Evolutionary conservation across 768 basidiomycete species (phyloP), one percentile per base, ranked within the genome.

Genomic region (Royoungia palumana): DNA sequence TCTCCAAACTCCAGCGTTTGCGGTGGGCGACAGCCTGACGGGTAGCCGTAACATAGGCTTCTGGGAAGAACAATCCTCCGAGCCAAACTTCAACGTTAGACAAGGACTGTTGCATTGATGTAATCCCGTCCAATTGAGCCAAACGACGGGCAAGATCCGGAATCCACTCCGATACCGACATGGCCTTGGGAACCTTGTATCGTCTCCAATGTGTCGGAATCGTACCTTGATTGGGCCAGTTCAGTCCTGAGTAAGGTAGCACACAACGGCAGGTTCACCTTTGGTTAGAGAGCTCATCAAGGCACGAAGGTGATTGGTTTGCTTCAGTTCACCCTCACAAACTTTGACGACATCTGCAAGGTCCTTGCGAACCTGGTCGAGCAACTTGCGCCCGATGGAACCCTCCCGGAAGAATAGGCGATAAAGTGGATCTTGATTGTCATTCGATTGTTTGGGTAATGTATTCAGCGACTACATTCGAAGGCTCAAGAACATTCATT

Each of bases 21-120:
- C 84, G 77, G 64, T 97, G 94, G 2, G 95, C 96, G 5, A 94
- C 89, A n/a, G 90, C 83, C 68, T 99, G 95, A 43, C 95, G 79
- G 2, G 93, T 94, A 2, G 95, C 95, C 1, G 95, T 97, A 59
- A 98, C 79, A 65, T 93, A 98, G 4, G 94, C 94, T 62, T 94
- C 91, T 1, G 95, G 96, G 79, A 89, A 94, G 78, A 98, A 97
- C 48, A 99, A 68, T 0, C 91, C 89, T 20, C 95, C 94, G 13
- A 98, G 80, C 89, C 91, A 92, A 38, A 96, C 88, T 67, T 90
- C 83, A 40, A 88, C 72, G 57, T 88, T 75, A 55, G 72, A 77
- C 54, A 86, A 69, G 60, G 76, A 82, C 53, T 85, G 83, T 13
- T 70, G 64, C 68, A 70, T 64, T n/a, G 55, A 35, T 16, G 67